Conservation (phyloP, 1,284 basidiomycete species). For the Marasmius sp. region DNA sequence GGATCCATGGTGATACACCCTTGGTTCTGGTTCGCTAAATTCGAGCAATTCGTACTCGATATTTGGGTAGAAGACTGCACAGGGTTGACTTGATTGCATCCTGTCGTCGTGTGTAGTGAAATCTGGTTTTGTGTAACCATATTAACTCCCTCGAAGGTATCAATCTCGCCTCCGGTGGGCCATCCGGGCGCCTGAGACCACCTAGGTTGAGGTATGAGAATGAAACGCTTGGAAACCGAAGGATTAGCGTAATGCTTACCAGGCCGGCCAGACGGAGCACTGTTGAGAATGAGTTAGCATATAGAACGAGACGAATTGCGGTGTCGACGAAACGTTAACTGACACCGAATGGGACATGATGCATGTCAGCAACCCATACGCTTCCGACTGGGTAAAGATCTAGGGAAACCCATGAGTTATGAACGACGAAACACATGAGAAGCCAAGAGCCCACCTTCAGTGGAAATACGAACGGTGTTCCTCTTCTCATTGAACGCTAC, state of each 20-base stretch:
- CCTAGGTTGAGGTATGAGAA: conserved; percentile 20
- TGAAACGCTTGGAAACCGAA: too few relatives aligned
- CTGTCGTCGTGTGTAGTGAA: conserved; percentile 66
- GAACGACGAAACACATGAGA: too few relatives aligned
- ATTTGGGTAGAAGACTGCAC: conserved; percentile 52
- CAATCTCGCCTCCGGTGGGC: conserved; percentile 70
- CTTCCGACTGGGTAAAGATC: conserved; percentile 57
- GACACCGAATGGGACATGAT: conserved; percentile 70
- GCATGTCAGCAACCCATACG: conserved; percentile 64
- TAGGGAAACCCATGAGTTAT: conserved; percentile 3
- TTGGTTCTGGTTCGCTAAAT: conserved; percentile 51
- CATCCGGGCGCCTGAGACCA: conserved; percentile 61
- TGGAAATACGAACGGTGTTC: too few relatives aligned
- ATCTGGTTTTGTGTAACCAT: conserved; percentile 60
- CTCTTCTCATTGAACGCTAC: too few relatives aligned
- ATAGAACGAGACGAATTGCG: not conserved
- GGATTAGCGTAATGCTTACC: conserved; percentile 24
- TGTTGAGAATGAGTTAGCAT: conserved; percentile 19
- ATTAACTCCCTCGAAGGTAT: conserved; percentile 79
- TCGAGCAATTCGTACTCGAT: conserved; percentile 61
- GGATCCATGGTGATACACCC: conserved; percentile 64
- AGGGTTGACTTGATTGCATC: conserved; percentile 54
- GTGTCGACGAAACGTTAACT: conserved; percentile 16
- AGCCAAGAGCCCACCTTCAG: too few relatives aligned
- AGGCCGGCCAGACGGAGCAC: conserved; percentile 79